phyloP scores from a whole-genome alignment of 2,329 filamentous ascomycete genomes.

The Domatiomyces catenatus region DNA sequence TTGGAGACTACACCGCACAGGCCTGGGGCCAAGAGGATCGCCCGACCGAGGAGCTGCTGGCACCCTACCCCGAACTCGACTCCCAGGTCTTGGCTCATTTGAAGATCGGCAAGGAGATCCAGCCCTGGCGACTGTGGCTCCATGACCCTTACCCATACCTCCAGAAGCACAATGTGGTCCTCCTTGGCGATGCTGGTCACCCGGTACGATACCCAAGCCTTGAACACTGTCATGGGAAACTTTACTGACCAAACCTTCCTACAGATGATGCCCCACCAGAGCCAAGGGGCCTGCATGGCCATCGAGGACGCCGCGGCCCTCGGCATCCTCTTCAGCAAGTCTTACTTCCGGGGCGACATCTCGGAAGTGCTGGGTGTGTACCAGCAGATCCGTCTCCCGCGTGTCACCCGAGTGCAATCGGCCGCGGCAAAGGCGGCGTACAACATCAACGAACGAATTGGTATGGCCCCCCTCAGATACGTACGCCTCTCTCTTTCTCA shows the following conservation, averaged over 20 bases:
- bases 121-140: slow-evolving; percentile 51
- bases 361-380: slow-evolving; percentile 18
- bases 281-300: slow-evolving; percentile 54
- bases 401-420: slow-evolving; percentile 29
- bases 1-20: slow-evolving; percentile 46
- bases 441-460: slow-evolving; percentile 50
- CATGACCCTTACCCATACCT: slow-evolving; percentile 48
- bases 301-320: slow-evolving; percentile 51
- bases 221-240: neutral
- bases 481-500: slow-evolving; percentile 1
- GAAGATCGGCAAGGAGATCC: slow-evolving; percentile 45
- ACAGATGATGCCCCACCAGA: slow-evolving; percentile 56
- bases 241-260: neutral
- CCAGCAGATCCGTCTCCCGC: slow-evolving; percentile 18
- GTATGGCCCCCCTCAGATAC: slow-evolving; percentile 19
- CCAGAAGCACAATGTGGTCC: slow-evolving; percentile 35
- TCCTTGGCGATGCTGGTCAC: slow-evolving; percentile 53
- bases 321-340: slow-evolving; percentile 40
- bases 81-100: slow-evolving; percentile 42
- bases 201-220: slow-evolving; percentile 31
- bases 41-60: slow-evolving; percentile 44
- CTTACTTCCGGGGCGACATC: slow-evolving; percentile 13
- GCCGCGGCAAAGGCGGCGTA: slow-evolving; percentile 43
- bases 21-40: slow-evolving; percentile 40
- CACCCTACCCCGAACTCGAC: slow-evolving; percentile 46